phyloP scores from a whole-genome alignment of 2,329 filamentous ascomycete species.

The Claviceps lovelessii region DNA sequence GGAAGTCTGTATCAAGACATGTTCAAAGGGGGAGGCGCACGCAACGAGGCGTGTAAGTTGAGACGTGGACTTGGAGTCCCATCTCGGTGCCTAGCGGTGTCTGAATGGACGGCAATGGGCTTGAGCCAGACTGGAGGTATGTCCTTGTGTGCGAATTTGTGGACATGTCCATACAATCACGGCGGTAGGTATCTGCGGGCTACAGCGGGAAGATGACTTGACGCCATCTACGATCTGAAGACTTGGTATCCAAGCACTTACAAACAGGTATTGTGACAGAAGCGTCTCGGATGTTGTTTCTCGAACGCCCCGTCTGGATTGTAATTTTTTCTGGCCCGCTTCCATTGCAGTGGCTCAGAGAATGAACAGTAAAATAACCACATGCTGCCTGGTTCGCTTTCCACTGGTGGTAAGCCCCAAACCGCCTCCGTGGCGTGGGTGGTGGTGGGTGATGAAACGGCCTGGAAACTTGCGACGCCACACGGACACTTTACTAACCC shows the following conservation, averaged over 20 bases:
- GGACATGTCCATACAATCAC: not conserved
- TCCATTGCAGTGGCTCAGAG: too few species aligned
- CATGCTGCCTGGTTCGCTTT: too few species aligned
- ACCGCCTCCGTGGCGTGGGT: not conserved
- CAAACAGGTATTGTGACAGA: constrained; percentile 16
- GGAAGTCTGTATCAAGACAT: not conserved
- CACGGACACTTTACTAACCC: not conserved
- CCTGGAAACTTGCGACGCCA: not conserved
- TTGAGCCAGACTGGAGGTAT: not conserved
- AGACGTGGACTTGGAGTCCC: not conserved
- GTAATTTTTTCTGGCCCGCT: not conserved
- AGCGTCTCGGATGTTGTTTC: constrained; percentile 22
- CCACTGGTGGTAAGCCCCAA: not conserved
- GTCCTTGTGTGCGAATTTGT: too few species aligned
- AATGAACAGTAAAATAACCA: too few species aligned
- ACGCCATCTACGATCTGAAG: too few species aligned
- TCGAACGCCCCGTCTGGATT: constrained; percentile 6
- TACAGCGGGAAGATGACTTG: too few species aligned
- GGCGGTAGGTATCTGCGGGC: too few species aligned
- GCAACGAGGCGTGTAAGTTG: not conserved
- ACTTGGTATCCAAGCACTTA: too few species aligned
- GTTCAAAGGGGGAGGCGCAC: too few species aligned
- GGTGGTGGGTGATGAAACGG: not conserved
- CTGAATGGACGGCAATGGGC: not conserved
- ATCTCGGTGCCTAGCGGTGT: constrained; percentile 3